phyloP scores from a whole-genome alignment of 306 rosid genomes.

The Abrus pulchellus region DNA sequence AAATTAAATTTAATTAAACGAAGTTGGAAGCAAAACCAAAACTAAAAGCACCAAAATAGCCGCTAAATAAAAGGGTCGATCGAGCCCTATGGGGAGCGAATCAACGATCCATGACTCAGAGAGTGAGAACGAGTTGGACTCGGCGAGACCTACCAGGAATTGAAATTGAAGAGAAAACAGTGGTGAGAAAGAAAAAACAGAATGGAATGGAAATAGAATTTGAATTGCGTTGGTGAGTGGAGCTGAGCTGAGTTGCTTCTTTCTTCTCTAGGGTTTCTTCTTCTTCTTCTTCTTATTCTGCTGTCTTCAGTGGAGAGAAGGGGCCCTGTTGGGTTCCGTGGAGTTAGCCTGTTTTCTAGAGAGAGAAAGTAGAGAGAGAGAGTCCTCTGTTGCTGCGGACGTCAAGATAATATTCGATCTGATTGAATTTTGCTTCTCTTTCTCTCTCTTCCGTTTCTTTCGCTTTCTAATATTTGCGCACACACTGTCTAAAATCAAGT shows the following conservation, averaged over 20 bases:
- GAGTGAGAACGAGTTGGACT: conserved; percentile 37
- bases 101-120: conserved; percentile 63
- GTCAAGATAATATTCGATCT: conserved; percentile 88
- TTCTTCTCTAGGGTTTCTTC: conserved; percentile 49
- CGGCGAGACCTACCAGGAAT: conserved; percentile 51
- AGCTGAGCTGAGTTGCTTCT: background rate
- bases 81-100: conserved; percentile 56
- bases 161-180: conserved; percentile 46
- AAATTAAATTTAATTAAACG: conserved; percentile 35
- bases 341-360: conserved; percentile 54
- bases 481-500: conserved; percentile 42
- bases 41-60: conserved; percentile 18
- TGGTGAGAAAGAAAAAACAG: background rate
- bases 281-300: conserved; percentile 6
- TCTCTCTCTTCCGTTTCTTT: conserved; percentile 15
- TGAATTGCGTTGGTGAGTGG: conserved; percentile 39
- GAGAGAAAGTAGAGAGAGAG: conserved; percentile 65
- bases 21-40: background rate
- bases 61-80: conserved; percentile 53
- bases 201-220: conserved; percentile 11
- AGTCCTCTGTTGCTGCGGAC: conserved; percentile 70
- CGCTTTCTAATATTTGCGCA: conserved; percentile 23
- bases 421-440: conserved; percentile 68
- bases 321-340: conserved; percentile 54
- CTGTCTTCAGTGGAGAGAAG: conserved; percentile 26